phyloP scores from a whole-genome alignment of 345 rosid species.

The Gossypioides kirkii region DNA sequence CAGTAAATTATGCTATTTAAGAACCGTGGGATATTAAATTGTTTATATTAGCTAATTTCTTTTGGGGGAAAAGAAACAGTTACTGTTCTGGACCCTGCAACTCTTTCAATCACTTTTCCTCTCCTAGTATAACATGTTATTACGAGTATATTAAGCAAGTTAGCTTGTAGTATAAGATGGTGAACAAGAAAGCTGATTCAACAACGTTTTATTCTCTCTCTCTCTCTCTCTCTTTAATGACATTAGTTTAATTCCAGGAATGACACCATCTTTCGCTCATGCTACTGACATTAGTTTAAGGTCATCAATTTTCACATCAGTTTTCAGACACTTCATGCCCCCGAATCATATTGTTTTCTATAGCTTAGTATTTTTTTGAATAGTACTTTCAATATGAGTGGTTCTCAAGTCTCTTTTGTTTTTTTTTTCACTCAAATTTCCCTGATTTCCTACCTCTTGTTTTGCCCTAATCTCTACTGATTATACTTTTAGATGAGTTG shows the following conservation, averaged over 20 bases:
- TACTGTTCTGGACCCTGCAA: neutral
- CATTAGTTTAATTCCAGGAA: neutral
- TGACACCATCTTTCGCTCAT: neutral
- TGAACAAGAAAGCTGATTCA: neutral
- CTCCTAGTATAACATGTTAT: neutral
- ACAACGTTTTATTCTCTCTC: too few species aligned
- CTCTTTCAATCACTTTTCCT: neutral
- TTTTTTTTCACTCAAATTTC: too few species aligned
- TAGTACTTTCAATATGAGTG: too few species aligned
- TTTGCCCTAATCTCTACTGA: neutral
- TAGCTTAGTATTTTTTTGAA: too few species aligned
- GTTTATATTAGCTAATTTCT: neutral
- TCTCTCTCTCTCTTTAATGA: neutral
- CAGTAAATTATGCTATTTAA: neutral
- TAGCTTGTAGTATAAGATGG: neutral
- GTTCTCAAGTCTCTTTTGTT: too few species aligned
- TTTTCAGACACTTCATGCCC: neutral
- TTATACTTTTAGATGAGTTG: neutral
- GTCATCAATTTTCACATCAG: neutral
- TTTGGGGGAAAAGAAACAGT: neutral
- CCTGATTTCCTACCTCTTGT: too few species aligned
- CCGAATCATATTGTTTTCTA: too few species aligned
- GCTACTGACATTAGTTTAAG: too few species aligned
- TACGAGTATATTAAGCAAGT: neutral
- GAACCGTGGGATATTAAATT: neutral